These are phyloP conservation scores for Coffea eugenioides DNA, from an alignment of 257 asterid genomes.

Conservation along the genomic window DNA sequence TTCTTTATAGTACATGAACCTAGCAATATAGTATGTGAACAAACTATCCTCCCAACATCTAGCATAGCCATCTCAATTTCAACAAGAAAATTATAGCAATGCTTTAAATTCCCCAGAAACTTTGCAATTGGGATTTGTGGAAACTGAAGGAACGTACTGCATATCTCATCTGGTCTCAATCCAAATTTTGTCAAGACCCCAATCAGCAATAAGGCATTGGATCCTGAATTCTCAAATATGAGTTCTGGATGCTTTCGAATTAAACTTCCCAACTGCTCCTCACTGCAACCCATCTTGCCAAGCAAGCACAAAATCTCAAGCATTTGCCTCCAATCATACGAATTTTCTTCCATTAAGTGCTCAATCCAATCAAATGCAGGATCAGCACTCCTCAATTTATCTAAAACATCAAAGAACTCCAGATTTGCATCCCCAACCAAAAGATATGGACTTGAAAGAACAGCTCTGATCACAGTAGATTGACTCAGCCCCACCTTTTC, in stretches of 20 bases:
- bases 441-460: constrained; percentile 54
- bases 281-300: constrained; percentile 38
- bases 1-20: constrained; percentile 60
- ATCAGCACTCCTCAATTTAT: constrained; percentile 39
- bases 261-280: constrained; percentile 36
- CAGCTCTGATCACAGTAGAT: constrained; percentile 46
- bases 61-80: constrained; percentile 46
- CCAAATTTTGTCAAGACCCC: constrained; percentile 64
- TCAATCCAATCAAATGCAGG: constrained; percentile 44
- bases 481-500: constrained; percentile 46
- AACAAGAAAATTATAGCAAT: constrained; percentile 50
- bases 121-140: constrained; percentile 40
- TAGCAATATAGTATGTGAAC: constrained; percentile 38
- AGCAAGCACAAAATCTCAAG: constrained; percentile 41
- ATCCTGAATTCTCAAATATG: constrained; percentile 55
- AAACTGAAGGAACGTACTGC: constrained; percentile 35
- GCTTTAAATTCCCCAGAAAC: constrained; percentile 38
- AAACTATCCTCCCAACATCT: constrained; percentile 43
- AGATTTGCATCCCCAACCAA: constrained; percentile 31
- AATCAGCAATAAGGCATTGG: constrained; percentile 33
- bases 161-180: constrained; percentile 27
- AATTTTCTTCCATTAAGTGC: constrained; percentile 36
- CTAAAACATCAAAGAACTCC: constrained; percentile 41
- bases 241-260: constrained; percentile 42
- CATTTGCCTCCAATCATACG: constrained; percentile 50